These are phyloP conservation scores for Lichina pygmaea DNA, from an alignment of 495 filamentous ascomycete species.

Conservation along the genomic window DNA sequence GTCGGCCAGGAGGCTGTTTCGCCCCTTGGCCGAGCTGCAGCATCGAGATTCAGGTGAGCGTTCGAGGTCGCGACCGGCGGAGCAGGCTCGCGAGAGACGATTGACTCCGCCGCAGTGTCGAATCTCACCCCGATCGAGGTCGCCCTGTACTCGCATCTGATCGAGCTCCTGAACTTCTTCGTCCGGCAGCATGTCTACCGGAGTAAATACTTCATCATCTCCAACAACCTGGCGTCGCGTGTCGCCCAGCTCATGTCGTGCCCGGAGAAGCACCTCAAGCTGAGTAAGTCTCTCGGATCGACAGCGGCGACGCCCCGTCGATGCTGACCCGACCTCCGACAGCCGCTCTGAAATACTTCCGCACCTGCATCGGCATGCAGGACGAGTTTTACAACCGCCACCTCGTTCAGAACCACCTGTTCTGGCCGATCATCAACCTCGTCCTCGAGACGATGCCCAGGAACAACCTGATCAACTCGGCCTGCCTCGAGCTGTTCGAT, in stretches of 20 bases:
- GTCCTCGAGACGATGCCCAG: conserved; percentile 75
- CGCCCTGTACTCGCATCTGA: conserved; percentile 65
- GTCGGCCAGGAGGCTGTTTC: conserved; percentile 66
- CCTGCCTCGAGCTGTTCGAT: conserved; percentile 88
- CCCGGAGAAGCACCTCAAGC: conserved; percentile 79
- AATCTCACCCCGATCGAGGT: conserved; percentile 53
- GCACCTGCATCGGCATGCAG: conserved; percentile 56
- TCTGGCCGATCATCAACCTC: conserved; percentile 71
- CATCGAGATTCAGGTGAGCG: conserved; percentile 25
- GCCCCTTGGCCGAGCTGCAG: conserved; percentile 63
- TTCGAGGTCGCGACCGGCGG: not conserved
- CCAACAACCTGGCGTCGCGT: conserved; percentile 49
- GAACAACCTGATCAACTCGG: conserved; percentile 88
- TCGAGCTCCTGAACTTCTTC: conserved; percentile 89
- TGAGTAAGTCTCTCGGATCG: conserved; percentile 29
- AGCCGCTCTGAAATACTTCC: conserved; percentile 91
- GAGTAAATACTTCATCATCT: conserved; percentile 68
- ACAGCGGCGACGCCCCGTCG: no score
- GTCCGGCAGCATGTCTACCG: conserved; percentile 67
- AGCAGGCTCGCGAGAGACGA: not conserved
- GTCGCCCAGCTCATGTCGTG: conserved; percentile 63
- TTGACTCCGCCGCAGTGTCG: conserved; percentile 18
- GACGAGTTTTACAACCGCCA: conserved; percentile 85
- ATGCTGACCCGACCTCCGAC: not conserved
- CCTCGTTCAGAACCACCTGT: conserved; percentile 57